Evolutionary conservation across 2,329 filamentous ascomycete species (phyloP).

Genomic region (Cercospora zeae-maydis): DNA sequence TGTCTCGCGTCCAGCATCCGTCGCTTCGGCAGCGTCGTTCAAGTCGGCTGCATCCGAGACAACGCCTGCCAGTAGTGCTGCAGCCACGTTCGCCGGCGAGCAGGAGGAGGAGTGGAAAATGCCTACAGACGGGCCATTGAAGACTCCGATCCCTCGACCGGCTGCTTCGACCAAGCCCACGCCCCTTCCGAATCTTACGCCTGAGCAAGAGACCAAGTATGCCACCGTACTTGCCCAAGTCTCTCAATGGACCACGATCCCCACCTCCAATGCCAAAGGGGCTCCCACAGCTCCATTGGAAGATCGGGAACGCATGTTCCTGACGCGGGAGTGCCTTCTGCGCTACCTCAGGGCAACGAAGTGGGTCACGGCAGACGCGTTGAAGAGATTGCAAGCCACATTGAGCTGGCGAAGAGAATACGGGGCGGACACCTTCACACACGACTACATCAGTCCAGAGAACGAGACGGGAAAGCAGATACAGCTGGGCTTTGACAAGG

Average conservation of each 20-base stretch:
- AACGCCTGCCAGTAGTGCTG: constrained; percentile 16
- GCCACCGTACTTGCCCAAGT: constrained; percentile 67
- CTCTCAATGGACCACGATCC: constrained; percentile 67
- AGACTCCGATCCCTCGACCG: constrained; percentile 34
- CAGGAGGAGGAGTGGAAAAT: constrained; percentile 28
- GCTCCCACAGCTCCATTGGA: constrained; percentile 61
- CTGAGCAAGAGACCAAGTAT: constrained; percentile 81
- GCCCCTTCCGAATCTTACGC: constrained; percentile 58
- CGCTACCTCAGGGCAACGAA: constrained; percentile 92
- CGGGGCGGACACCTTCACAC: constrained; percentile 71
- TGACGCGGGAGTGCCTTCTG: constrained; percentile 86
- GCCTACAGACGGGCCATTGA: constrained; percentile 32
- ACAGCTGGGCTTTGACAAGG: constrained; percentile 79
- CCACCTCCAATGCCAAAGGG: constrained; percentile 58
- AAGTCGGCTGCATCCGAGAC: constrained; percentile 27
- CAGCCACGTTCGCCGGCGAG: constrained; percentile 26
- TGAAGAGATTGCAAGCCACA: constrained; percentile 75
- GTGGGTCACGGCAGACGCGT: constrained; percentile 73
- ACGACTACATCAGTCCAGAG: constrained; percentile 86
- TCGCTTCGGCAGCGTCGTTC: constrained; percentile 28
- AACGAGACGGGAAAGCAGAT: constrained; percentile 97
- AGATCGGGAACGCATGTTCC: constrained; percentile 80
- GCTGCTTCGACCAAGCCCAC: constrained; percentile 54
- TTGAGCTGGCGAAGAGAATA: constrained; percentile 89
- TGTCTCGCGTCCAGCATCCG: constrained; percentile 26